Conservation (phyloP, 2,329 filamentous ascomycete species). For the Fusarium domesticum region DNA sequence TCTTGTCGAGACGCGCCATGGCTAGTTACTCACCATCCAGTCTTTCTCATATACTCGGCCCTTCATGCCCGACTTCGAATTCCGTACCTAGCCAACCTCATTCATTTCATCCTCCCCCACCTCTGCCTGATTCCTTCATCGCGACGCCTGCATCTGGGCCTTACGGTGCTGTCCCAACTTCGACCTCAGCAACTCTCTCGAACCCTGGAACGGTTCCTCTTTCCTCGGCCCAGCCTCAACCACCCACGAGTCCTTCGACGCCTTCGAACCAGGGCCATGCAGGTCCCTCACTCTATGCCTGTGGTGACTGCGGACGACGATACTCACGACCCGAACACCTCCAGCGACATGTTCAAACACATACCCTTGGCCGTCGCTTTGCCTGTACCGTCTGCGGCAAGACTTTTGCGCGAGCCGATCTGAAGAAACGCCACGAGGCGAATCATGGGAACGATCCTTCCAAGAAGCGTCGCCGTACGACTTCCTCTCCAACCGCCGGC, state of each 20-base stretch:
- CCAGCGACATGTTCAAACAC: conserved; percentile 50
- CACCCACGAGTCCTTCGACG: conserved; percentile 4
- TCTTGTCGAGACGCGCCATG: conserved; percentile 27
- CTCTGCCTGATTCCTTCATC: conserved; percentile 5
- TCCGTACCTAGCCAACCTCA: conserved; percentile 7
- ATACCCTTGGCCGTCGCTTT: conserved; percentile 50
- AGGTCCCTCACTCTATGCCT: conserved; percentile 44
- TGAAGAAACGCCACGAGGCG: conserved; percentile 50
- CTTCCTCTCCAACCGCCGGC: conserved; percentile 43
- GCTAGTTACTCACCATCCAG: conserved; percentile 31
- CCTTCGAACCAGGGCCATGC: conserved; percentile 22
- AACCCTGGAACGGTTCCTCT: conserved; percentile 1
- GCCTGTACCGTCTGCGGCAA: conserved; percentile 51
- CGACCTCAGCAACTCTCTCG: neutral
- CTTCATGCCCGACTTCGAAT: conserved; percentile 25
- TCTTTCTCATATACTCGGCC: conserved; percentile 30
- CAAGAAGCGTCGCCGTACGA: conserved; percentile 47
- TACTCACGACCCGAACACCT: conserved; percentile 55
- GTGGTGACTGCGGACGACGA: conserved; percentile 49
- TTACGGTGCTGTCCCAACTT: conserved; percentile 1
- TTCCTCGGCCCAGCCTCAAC: conserved; percentile 2
- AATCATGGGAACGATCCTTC: conserved; percentile 50
- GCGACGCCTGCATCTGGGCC: conserved; percentile 5
- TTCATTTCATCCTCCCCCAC: conserved; percentile 16
- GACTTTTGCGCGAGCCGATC: conserved; percentile 52